Base-by-base conservation (phyloP, 2,329 filamentous ascomycete genomes). In the Colletotrichum caudatum region DNA sequence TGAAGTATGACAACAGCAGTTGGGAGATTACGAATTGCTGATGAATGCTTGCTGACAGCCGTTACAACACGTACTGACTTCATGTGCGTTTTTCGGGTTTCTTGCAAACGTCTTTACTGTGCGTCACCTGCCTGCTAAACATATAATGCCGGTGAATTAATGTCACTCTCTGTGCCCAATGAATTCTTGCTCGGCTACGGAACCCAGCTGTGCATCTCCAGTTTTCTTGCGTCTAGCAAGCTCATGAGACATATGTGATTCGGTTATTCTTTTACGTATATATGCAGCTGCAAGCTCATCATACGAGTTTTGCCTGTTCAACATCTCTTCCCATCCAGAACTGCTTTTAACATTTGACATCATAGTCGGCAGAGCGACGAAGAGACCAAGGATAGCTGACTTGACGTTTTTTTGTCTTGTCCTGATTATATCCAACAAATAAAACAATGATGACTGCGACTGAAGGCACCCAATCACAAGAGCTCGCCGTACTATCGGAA, bases 361-460 rank as follows among this genome's bases (percentile, higher is more conserved):
- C 18, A 9, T 18, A 12, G 44, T 11, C 39, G 18, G 12, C 11
- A 8, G 9, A 46, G 39, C 39, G 12, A 44, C 23, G 39, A 53
- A 41, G 39, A 14, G n/a, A 14, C 4, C 46, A 12, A 23, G 11
- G 23, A 54, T 14, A n/a, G 18, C 18, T 18, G 14, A 7, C 6
- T 39, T 29, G 2, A 33, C 29, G 2, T 9, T 14, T 11, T 11
- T 8, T 39, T 20, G 18, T 1, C 2, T 23, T 6, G 3, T 20
- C 1, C 8, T 6, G 16, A 37, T 23, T 23, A n/a, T 48, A 33
- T 26, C 1, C 9, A 16, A 39, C 0, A 9, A 18, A 39, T 26
- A 8, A 26, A 29, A 44, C 18, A 3, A 72, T 64, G 65, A 39
- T 33, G 2, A 64, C 59, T n/a, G 37, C 41, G 41, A 29, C n/a